A percentile compares a stretch with the other conserved stretches of the same genome.
phyloP scores from a whole-genome alignment of 2,329 filamentous ascomycete species.

The Sporothrix pallida region DNA sequence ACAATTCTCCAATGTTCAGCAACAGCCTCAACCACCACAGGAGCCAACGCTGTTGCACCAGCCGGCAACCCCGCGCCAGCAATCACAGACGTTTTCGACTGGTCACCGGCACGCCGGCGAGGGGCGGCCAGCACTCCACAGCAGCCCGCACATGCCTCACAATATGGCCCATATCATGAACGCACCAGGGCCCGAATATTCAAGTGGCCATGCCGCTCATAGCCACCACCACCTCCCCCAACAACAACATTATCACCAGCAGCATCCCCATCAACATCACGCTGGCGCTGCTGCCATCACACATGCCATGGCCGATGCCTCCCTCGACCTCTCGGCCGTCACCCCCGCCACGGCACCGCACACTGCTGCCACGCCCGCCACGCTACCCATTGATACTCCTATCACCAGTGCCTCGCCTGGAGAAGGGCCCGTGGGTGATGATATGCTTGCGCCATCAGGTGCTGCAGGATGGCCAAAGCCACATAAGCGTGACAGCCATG shows the following conservation, averaged over 20 bases:
- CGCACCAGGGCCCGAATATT: too few species aligned
- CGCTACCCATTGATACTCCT: conserved; percentile 18
- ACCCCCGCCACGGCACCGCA: conserved; percentile 11
- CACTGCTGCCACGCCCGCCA: not conserved
- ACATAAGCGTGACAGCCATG: not conserved
- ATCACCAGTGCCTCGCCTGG: conserved; percentile 13
- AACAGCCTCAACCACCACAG: not conserved
- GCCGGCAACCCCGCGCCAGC: not conserved
- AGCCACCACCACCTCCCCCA: too few species aligned
- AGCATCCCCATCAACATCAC: not conserved
- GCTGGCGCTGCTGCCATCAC: too few species aligned
- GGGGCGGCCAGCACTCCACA: not conserved
- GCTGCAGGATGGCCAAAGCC: not conserved
- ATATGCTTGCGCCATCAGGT: not conserved
- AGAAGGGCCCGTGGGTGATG: not conserved
- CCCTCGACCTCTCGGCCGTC: not conserved
- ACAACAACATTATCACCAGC: too few species aligned
- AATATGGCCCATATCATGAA: too few species aligned
- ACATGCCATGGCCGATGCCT: not conserved
- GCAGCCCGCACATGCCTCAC: not conserved
- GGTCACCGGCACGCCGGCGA: not conserved
- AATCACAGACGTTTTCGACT: not conserved
- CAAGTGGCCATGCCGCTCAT: too few species aligned
- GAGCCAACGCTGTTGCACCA: not conserved
- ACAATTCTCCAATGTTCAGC: conserved; percentile 30